Conservation (phyloP, 345 rosid species). For the Psidium friedrichsthalianum region DNA sequence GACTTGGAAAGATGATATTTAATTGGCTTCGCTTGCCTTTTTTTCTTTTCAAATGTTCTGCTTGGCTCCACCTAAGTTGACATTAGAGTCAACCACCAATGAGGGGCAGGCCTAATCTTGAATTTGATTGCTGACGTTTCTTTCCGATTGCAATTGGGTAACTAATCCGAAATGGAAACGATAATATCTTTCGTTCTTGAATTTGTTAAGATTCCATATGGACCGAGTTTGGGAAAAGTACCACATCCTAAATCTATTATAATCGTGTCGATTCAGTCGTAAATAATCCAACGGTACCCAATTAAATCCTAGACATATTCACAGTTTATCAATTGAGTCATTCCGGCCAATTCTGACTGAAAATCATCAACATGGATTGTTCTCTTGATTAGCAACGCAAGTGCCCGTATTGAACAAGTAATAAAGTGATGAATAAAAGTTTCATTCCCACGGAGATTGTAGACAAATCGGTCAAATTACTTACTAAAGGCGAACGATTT, state of each 20-base stretch:
- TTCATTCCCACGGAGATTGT: too few relatives aligned
- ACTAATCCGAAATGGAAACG: not conserved
- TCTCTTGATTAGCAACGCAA: too few relatives aligned
- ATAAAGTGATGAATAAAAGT: too few relatives aligned
- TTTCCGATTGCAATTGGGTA: not conserved
- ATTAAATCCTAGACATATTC: too few relatives aligned
- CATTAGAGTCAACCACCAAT: not conserved
- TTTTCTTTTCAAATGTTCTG: not conserved
- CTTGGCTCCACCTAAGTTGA: not conserved
- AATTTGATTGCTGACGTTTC: not conserved
- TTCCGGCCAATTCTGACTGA: too few relatives aligned
- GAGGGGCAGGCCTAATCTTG: not conserved
- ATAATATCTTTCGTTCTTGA: not conserved
- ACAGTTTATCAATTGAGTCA: too few relatives aligned
- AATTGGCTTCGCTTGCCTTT: not conserved
- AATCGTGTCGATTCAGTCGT: too few relatives aligned
- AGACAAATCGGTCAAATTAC: too few relatives aligned
- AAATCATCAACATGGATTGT: too few relatives aligned
- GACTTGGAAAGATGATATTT: not conserved
- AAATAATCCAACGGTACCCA: too few relatives aligned
- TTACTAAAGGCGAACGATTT: too few relatives aligned
- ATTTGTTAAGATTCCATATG: not conserved
- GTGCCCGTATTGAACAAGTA: too few relatives aligned
- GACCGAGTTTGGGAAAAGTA: not conserved
- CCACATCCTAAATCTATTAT: rapidly evolving